A percentile compares a stretch with the other conserved stretches of the same genome.
These are phyloP conservation scores for Musa beccarii DNA, from an alignment of 176 grass and related monocot genomes.

Conservation along the genomic window DNA sequence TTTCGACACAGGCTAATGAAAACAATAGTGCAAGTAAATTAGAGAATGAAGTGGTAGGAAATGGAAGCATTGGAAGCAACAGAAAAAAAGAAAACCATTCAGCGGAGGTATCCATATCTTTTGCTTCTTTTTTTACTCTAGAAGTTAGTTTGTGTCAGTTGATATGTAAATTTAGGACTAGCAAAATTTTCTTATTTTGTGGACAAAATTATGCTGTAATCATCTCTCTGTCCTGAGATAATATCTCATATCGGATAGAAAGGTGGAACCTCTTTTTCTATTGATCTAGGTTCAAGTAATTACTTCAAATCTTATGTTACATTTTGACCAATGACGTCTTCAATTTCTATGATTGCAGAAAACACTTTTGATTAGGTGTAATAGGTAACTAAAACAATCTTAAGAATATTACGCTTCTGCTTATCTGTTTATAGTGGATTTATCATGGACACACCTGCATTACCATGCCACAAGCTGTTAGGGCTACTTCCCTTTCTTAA, in stretches of 20 bases:
- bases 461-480: no score
- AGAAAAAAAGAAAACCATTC: conserved; percentile 58
- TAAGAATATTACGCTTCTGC: no score
- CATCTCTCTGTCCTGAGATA: neutral
- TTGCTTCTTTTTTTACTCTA: neutral
- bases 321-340: neutral
- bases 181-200: neutral
- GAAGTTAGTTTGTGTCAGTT: neutral
- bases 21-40: neutral
- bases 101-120: conserved; percentile 41
- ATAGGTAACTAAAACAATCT: no score
- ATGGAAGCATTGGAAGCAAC: conserved; percentile 15
- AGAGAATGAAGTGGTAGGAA: conserved; percentile 1
- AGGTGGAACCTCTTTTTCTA: neutral
- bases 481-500: no score
- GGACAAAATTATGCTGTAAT: neutral
- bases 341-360: neutral
- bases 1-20: neutral
- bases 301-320: neutral
- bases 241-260: neutral
- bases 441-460: no score
- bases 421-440: no score
- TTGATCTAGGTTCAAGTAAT: neutral
- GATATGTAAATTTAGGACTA: neutral
- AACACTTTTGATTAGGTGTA: no score